Evolutionary conservation across 2,329 filamentous ascomycete species (phyloP).

Genomic region (Monilinia vaccinii-corymbosi): DNA sequence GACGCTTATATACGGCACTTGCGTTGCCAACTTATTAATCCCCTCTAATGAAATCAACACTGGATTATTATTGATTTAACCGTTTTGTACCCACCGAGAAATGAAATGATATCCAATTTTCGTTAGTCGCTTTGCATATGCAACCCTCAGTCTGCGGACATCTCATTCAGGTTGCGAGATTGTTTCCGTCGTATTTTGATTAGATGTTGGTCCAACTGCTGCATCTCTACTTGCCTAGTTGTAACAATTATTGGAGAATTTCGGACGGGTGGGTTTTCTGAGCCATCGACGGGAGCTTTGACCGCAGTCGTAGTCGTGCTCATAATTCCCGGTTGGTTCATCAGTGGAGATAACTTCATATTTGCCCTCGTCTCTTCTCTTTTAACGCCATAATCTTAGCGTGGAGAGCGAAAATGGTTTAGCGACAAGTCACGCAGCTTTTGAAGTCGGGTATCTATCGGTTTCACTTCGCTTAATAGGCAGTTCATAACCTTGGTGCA

Average conservation of each 20-base stretch:
- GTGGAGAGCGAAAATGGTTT: background rate
- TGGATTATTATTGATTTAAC: too few relatives aligned
- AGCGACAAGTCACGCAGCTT: background rate
- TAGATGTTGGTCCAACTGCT: background rate
- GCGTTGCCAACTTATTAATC: too few relatives aligned
- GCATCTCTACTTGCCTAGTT: background rate
- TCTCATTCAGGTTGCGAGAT: background rate
- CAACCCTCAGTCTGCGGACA: background rate
- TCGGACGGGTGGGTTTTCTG: background rate
- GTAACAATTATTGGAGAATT: background rate
- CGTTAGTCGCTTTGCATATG: background rate
- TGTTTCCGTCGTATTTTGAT: background rate
- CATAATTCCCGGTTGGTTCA: background rate
- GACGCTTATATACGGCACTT: too few relatives aligned
- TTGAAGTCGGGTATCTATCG: background rate
- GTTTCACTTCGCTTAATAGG: background rate
- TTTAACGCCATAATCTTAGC: background rate
- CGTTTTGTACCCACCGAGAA: too few relatives aligned
- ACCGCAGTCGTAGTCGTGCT: background rate
- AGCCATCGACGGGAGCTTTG: background rate
- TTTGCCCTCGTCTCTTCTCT: background rate
- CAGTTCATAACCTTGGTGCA: background rate
- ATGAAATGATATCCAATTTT: background rate
- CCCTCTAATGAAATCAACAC: too few relatives aligned
- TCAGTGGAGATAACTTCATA: background rate